A percentile compares a stretch with the other conserved stretches of the same genome.
phyloP scores from a whole-genome alignment of 495 filamentous ascomycete species.

The Letharia lupina region DNA sequence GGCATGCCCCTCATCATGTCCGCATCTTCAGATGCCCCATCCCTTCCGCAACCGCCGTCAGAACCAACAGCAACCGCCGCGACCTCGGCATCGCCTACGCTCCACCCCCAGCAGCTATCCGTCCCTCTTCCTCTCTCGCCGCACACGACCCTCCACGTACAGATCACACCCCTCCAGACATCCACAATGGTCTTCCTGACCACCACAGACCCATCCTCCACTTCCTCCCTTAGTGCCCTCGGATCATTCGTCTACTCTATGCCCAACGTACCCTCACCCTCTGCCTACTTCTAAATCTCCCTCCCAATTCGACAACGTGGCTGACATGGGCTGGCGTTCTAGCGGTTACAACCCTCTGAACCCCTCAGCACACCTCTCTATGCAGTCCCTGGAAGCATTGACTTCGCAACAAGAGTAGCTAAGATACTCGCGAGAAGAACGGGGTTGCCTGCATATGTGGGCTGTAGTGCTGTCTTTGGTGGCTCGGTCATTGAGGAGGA shows the following conservation, averaged over 20 bases:
- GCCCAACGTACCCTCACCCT: constrained; percentile 58
- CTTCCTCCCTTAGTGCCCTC: constrained; percentile 42
- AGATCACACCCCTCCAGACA: constrained; percentile 58
- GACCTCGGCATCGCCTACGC: constrained; percentile 11
- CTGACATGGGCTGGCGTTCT: constrained; percentile 8
- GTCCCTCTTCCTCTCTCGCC: constrained; percentile 68
- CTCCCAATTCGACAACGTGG: neutral
- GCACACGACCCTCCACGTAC: constrained; percentile 72
- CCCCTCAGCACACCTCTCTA: constrained; percentile 74
- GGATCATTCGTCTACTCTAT: constrained; percentile 89
- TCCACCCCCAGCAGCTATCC: constrained; percentile 51
- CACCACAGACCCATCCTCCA: constrained; percentile 39
- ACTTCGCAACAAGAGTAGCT: constrained; percentile 77
- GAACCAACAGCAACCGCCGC: neutral
- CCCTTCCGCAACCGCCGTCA: neutral
- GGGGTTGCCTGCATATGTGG: constrained; percentile 69
- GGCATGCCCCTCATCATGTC: constrained; percentile 25
- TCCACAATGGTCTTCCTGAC: constrained; percentile 69
- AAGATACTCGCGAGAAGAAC: constrained; percentile 69
- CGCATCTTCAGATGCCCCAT: neutral
- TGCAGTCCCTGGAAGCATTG: constrained; percentile 61
- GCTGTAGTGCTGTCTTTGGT: constrained; percentile 63
- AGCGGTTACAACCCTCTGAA: constrained; percentile 49
- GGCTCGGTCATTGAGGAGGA: constrained; percentile 80
- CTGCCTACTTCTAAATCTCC: neutral